phyloP scores from a whole-genome alignment of 495 filamentous ascomycete species.

The Penicillium cosmopolitanum region DNA sequence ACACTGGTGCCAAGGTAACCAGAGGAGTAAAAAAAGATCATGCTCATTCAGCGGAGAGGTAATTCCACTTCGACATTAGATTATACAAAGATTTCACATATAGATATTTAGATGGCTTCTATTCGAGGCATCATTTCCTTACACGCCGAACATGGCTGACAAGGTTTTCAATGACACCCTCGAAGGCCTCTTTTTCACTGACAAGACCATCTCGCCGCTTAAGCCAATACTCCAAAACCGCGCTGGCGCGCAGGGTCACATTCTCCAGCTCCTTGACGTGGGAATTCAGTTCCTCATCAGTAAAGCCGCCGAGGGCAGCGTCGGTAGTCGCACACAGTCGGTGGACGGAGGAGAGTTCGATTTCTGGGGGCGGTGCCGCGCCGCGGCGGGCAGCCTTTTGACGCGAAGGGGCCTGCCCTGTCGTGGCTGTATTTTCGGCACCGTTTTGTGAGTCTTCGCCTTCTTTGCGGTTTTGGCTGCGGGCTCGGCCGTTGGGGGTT shows the following conservation, averaged over 20 bases:
- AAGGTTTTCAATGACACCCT: constrained; percentile 96
- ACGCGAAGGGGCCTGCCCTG: constrained; percentile 47
- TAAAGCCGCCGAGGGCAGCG: constrained; percentile 75
- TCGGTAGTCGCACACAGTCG: constrained; percentile 83
- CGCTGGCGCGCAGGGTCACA: constrained; percentile 67
- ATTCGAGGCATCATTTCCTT: constrained; percentile 58
- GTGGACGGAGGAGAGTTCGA: constrained; percentile 78
- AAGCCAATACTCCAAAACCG: constrained; percentile 88
- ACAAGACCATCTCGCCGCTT: constrained; percentile 80
- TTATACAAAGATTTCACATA: constrained; percentile 27
- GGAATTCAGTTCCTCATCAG: constrained; percentile 68
- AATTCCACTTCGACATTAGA: constrained; percentile 25
- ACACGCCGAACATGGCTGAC: constrained; percentile 92
- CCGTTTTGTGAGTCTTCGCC: constrained; percentile 56
- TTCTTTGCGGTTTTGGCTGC: constrained; percentile 47
- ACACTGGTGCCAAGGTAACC: background rate
- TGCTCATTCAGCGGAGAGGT: constrained; percentile 16
- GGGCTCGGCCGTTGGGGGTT: constrained; percentile 38
- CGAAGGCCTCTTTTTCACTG: constrained; percentile 92
- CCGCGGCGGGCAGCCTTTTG: constrained; percentile 50
- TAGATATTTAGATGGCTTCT: constrained; percentile 6
- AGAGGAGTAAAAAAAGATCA: background rate
- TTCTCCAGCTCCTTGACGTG: constrained; percentile 75
- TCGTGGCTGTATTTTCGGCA: constrained; percentile 24
- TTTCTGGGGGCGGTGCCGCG: constrained; percentile 67